Evolutionary conservation across 768 basidiomycete genomes (phyloP).

Genomic region (Boletus rubropictus): DNA sequence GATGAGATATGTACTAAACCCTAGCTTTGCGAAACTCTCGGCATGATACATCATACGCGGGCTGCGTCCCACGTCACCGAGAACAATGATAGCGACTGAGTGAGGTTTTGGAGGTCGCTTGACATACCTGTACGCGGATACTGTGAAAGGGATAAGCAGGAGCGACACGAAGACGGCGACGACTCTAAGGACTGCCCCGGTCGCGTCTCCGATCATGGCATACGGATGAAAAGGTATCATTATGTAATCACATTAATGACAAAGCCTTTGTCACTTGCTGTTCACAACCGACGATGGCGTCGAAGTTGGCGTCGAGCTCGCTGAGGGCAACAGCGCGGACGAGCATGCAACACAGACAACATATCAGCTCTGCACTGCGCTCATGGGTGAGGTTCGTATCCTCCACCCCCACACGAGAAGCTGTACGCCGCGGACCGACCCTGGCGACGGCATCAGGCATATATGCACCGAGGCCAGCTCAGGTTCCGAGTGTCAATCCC

Average conservation of each 20-base stretch:
- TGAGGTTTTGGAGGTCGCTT: conserved; percentile 37
- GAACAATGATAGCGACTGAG: conserved; percentile 82
- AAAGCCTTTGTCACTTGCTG: neutral
- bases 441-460: conserved; percentile 32
- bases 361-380: conserved; percentile 10
- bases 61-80: conserved; percentile 93
- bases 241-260: conserved; percentile 24
- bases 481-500: conserved; percentile 10
- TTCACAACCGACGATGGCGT: conserved; percentile 16
- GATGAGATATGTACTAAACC: conserved; percentile 73
- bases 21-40: conserved; percentile 78
- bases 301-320: conserved; percentile 14
- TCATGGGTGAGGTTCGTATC: conserved; percentile 24
- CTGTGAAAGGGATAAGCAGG: conserved; percentile 12
- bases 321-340: conserved; percentile 8
- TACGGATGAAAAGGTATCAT: neutral
- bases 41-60: conserved; percentile 99
- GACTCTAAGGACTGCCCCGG: conserved; percentile 1
- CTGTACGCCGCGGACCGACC: conserved; percentile 29
- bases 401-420: conserved; percentile 13
- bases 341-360: conserved; percentile 3
- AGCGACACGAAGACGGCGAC: conserved; percentile 8
- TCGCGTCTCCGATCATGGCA: conserved; percentile 5
- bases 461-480: conserved; percentile 9
- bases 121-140: conserved; percentile 15